Base-by-base conservation (phyloP, 805 yeast species). In the Candida palmyrensis region DNA sequence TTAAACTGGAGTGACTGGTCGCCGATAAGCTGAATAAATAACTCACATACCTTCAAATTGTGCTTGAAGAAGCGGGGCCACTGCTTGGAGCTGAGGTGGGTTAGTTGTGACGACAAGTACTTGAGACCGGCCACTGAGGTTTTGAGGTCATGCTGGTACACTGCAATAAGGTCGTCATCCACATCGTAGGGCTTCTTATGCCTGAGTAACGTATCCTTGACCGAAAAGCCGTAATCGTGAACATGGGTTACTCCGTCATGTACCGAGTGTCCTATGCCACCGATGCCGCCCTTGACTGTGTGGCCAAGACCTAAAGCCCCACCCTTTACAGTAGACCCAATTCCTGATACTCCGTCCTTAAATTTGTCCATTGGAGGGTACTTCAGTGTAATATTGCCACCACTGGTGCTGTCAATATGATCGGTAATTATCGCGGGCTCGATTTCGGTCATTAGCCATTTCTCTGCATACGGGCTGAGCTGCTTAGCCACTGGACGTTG, bases 91-190 rank as follows among this genome's bases (percentile, higher is more conserved):
- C 51, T 43, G 27, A 51, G 28, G 29, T 50, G 38, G 22, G 46
- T 42, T 21, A 59, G 45, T 33, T 60, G 66, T 15, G 39, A 25
- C 6, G 37, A 39, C 13, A 73, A 39, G 37, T 55, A 73, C 29
- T 62, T 60, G 24, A 74, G 47, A 1, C 75, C 79, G 14, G 66
- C 62, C 19, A 65, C 48, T 1, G 72, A 55, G 4, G 53, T 45
- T 31, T 59, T 54, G 7, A 71, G 42, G 40, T 71, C 75, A 37
- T 66, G 62, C 35, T 62, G 64, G 59, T 73, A 71, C 29, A 57
- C 58, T n/a, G 45, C 41, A 8, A 69, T 50, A 10, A 57, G 41
- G 21, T 59, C 61, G 42, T 71, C 75, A 35, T 67, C 72, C 3
- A 42, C 36, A 33, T 49, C 52, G 18, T 38, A 39, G 18, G 41